Evolutionary conservation across 2,329 filamentous ascomycete genomes (phyloP).

Genomic region (Shiraia sp.): DNA sequence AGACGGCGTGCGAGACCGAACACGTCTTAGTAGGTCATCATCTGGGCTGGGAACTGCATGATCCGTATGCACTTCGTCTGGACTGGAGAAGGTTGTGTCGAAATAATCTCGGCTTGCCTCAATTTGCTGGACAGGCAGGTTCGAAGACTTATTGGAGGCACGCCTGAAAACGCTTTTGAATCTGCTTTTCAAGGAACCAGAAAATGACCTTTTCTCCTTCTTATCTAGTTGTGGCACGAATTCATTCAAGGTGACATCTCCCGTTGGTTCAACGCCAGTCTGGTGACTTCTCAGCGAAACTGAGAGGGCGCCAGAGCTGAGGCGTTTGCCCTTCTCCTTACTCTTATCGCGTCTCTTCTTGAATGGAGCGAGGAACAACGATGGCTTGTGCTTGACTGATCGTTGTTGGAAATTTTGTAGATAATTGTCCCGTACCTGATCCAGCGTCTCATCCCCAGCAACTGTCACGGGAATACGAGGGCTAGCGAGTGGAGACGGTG

Average conservation of each 20-base stretch:
- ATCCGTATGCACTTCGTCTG: constrained; percentile 29
- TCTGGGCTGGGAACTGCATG: constrained; percentile 45
- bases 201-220: constrained; percentile 63
- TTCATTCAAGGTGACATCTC: constrained; percentile 19
- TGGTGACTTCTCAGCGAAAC: constrained; percentile 14
- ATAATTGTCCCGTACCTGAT: constrained; percentile 45
- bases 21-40: constrained; percentile 52
- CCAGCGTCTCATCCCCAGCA: constrained; percentile 28
- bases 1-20: constrained; percentile 30
- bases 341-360: constrained; percentile 46
- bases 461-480: constrained; percentile 33
- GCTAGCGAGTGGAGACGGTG: constrained; percentile 23
- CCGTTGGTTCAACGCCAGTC: constrained; percentile 10
- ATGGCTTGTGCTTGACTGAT: constrained; percentile 48
- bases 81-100: constrained; percentile 19
- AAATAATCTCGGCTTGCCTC: constrained; percentile 49
- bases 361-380: constrained; percentile 50
- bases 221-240: constrained; percentile 48
- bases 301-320: constrained; percentile 16
- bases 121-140: constrained; percentile 59
- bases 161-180: constrained; percentile 62
- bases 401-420: constrained; percentile 48
- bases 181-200: constrained; percentile 63
- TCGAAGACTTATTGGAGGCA: constrained; percentile 30
- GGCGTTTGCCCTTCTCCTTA: constrained; percentile 20